Evolutionary conservation across 495 filamentous ascomycete species (phyloP), one percentile per base, ranked within the genome.

Genomic region (Pseudoneurospora amorphoporcata): DNA sequence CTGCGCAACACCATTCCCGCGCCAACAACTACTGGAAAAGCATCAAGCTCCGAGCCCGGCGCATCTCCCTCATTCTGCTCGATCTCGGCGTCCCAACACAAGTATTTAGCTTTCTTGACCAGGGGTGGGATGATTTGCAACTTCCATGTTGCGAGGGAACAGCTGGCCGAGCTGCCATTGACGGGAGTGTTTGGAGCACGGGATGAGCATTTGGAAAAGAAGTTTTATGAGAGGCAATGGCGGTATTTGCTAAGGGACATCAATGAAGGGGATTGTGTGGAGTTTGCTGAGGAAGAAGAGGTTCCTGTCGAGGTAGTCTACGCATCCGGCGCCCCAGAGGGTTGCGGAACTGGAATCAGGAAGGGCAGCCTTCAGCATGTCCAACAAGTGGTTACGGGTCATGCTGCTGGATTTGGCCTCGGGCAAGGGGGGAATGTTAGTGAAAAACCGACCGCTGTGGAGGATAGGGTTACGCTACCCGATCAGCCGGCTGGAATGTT

Each of bases 121-220:
- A 92, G 72, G 94, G 92, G 5, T 93, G 91, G 85, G 93, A 96
- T 75, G 95, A 98, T 77, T 87, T 91, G 68, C 94, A 98, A 81
- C 85, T 98, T 19, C 95, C 95, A 0, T 84, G 97, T 69, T 85
- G n/a, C 91, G 0, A 85, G 89, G 61, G 87, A 88, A 76, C 87
- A 87, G 38, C 85, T 97, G 3, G 82, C 84, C 43, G 85, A 97
- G 37, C 90, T 89, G 1, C 82, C 84, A 19, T 58, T 58, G 9
- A 58, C 47, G 9, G 47, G 19, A 14, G 19, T 29, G 47, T 29
- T 58, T 14, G 47, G 10, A 58, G 82, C 83, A 8, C 86, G 85
- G 45, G 86, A 92, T 73, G 85, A 90, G 12, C 85, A 84, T 19
- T 78, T 93, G 53, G 90, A 94, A 74, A 88, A 84, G 76, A 90